phyloP scores from a whole-genome alignment of 768 basidiomycete genomes.

The Neoboletus brunneissimus region DNA sequence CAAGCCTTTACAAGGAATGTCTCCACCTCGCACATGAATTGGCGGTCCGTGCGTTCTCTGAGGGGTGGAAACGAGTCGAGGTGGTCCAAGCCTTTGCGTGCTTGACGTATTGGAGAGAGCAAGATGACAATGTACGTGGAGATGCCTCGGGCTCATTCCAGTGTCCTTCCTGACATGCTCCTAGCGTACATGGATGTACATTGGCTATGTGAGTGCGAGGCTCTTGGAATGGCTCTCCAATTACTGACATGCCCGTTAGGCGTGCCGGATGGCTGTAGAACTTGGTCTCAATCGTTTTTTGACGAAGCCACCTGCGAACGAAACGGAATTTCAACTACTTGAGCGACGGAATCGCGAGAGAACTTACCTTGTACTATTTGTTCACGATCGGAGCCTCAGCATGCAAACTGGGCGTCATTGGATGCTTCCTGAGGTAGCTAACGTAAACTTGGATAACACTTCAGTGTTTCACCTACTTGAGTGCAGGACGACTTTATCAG shows the following conservation, averaged over 20 bases:
- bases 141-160: slow-evolving; percentile 1
- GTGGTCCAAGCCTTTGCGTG: slow-evolving; percentile 88
- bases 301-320: slow-evolving; percentile 50
- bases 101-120: slow-evolving; percentile 87
- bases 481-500: slow-evolving; percentile 66
- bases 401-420: slow-evolving; percentile 84
- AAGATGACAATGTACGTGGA: slow-evolving; percentile 69
- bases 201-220: slow-evolving; percentile 65
- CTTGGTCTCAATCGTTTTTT: slow-evolving; percentile 73
- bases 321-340: slow-evolving; percentile 61
- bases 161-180: slow-evolving; percentile 14
- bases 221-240: not conserved
- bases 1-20: slow-evolving; percentile 62
- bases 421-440: slow-evolving; percentile 75
- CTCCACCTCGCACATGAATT: slow-evolving; percentile 72
- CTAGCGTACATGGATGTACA: slow-evolving; percentile 83
- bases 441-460: not conserved
- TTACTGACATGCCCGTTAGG: slow-evolving; percentile 39
- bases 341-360: slow-evolving; percentile 85
- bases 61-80: slow-evolving; percentile 79
- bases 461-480: slow-evolving; percentile 11
- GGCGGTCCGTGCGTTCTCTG: slow-evolving; percentile 74
- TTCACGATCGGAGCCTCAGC: slow-evolving; percentile 82
- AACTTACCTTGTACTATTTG: slow-evolving; percentile 81
- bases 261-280: slow-evolving; percentile 86